Evolutionary conservation across 2,329 filamentous ascomycete species (phyloP).

Genomic region (Hortaea sp.): DNA sequence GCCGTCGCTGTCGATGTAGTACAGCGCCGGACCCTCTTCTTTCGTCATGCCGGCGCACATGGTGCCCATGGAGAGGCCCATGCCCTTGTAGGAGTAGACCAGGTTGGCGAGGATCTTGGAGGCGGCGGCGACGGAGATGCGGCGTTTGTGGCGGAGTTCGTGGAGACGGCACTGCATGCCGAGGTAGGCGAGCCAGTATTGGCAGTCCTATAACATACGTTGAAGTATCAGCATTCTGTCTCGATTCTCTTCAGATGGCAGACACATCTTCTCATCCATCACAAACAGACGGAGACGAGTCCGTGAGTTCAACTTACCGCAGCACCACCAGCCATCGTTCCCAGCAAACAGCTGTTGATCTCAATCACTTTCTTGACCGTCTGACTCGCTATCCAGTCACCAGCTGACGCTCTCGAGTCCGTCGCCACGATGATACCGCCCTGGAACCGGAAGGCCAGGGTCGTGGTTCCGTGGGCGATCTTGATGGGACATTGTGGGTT

Average conservation of each 20-base stretch:
- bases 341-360: conserved; percentile 87
- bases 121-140: conserved; percentile 92
- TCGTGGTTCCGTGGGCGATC: conserved; percentile 97
- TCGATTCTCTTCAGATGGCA: neutral
- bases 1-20: conserved; percentile 98
- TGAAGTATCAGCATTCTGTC: conserved; percentile 5
- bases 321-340: conserved; percentile 96
- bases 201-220: conserved; percentile 59
- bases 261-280: neutral
- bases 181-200: conserved; percentile 98
- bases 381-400: conserved; percentile 99
- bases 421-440: conserved; percentile 97
- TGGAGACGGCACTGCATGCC: conserved; percentile 99
- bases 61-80: conserved; percentile 97
- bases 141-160: conserved; percentile 97
- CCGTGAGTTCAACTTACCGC: conserved; percentile 49
- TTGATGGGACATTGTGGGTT: conserved; percentile 98
- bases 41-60: conserved; percentile 97
- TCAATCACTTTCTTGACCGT: conserved; percentile 99
- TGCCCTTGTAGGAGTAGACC: conserved; percentile 97
- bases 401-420: conserved; percentile 91
- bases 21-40: conserved; percentile 90
- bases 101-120: conserved; percentile 98
- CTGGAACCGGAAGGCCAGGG: conserved; percentile 94
- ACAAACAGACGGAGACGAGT: neutral